Base-by-base conservation (phyloP, 371 early-diverging fungal species). In the Fennellomyces sp. region DNA sequence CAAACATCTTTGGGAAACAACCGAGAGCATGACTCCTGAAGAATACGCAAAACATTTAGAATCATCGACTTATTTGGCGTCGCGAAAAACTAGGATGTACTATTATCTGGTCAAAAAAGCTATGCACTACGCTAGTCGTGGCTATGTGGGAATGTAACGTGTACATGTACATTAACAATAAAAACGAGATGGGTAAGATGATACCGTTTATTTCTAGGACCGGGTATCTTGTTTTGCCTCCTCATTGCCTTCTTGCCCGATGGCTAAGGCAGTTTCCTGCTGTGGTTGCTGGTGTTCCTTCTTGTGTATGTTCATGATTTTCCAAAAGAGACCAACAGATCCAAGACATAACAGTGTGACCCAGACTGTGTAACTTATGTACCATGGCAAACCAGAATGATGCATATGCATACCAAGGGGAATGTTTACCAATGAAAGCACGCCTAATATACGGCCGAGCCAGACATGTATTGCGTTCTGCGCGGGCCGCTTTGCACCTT, bases 341-440 rank as follows among this genome's bases (percentile, higher is more conserved):
- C 48, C 39, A 5, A 42, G 19, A 21, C 45, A 41, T 12, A 63
- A 30, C 1, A 64, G 1, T 5, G 41, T 15, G 3, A 65, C 15
- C 76, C 72, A 72, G 2, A 65, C 42, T 29, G 56, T 62, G 31
- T 69, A 72, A 12, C 28, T 45, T 39, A 69, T 64, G 52, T 54
- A 75, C n/a, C 55, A 17, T 5, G 54, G 38, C 6, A 56, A 4
- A 5, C 42, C 36, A 12, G 61, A 38, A 41, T 57, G 45, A 19
- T 65, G 70, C 35, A 72, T 68, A 5, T 49, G 52, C 68, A 75
- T 72, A 11, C 76, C 73, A 35, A 75, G 55, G 2, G 68, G 64
- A n/a, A 75, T 65, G 48, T 72, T 75, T 3, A 75, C 23, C 35
- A 68, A 12, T 6, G 76, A 66, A 3, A 68, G 25, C 1, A 60